A percentile compares a stretch with the other conserved stretches of the same genome.
Evolutionary conservation across 2,329 filamentous ascomycete genomes (phyloP).

Genomic region (Ophiostoma ulmi): DNA sequence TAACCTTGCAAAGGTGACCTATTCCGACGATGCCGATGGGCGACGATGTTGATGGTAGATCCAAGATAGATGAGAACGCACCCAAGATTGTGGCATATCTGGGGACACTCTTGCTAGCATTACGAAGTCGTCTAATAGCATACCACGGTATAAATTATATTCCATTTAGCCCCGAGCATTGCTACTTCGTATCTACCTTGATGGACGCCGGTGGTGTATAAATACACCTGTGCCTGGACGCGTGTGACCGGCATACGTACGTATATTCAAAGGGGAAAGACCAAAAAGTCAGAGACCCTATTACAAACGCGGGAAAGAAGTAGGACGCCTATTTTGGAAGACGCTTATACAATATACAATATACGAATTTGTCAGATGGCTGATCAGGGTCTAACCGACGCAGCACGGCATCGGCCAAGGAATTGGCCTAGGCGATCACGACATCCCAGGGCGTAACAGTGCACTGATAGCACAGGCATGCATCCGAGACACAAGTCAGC

Average conservation of each 20-base stretch:
- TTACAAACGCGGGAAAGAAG: background rate
- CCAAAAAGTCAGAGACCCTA: background rate
- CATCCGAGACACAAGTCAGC: background rate
- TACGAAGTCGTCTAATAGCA: background rate
- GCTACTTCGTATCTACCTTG: background rate
- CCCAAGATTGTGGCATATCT: background rate
- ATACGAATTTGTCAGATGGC: conserved; percentile 19
- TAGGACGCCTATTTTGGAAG: background rate
- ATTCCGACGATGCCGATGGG: background rate
- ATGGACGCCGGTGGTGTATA: background rate
- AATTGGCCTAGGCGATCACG: conserved; percentile 22
- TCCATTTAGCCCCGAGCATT: background rate
- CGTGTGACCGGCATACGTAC: background rate
- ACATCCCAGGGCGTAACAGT: conserved; percentile 11
- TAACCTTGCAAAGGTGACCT: background rate
- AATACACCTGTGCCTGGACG: background rate
- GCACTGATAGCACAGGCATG: background rate
- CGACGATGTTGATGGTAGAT: no score
- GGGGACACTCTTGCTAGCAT: background rate
- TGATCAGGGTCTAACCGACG: background rate
- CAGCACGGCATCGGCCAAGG: conserved; percentile 20
- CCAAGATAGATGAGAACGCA: no score
- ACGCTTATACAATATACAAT: background rate
- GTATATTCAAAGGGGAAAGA: background rate
- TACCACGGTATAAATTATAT: background rate